A percentile compares a stretch with the other conserved stretches of the same genome.
These are phyloP conservation scores for Chrysoporthe puriensis DNA, from an alignment of 2,329 filamentous ascomycete species.

Conservation along the genomic window DNA sequence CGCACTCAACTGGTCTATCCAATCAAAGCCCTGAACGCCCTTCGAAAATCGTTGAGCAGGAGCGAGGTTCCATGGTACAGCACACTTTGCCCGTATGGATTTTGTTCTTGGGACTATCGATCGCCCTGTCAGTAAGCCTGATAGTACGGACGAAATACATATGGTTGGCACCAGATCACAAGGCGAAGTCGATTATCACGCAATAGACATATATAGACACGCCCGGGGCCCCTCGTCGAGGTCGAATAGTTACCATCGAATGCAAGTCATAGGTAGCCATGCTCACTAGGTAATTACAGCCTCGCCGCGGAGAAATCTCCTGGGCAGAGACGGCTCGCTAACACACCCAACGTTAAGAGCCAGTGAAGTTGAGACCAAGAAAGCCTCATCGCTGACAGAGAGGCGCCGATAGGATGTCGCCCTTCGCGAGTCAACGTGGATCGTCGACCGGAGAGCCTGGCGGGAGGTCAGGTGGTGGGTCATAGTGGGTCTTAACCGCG, in stretches of 20 bases:
- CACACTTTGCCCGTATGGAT: not conserved
- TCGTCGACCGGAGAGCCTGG: not conserved
- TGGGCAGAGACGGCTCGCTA: not conserved
- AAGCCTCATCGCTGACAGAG: not conserved
- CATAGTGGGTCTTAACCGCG: not conserved
- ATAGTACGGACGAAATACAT: not conserved
- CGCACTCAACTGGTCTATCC: not conserved
- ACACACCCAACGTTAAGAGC: not conserved
- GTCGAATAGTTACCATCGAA: not conserved
- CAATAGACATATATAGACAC: not conserved
- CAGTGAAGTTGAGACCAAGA: not conserved
- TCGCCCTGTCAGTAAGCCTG: not conserved
- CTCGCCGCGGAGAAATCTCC: not conserved
- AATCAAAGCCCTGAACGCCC: not conserved
- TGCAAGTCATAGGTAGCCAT: not conserved
- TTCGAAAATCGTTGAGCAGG: not conserved
- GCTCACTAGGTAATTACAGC: not conserved
- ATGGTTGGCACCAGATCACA: not conserved
- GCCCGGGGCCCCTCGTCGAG: not conserved
- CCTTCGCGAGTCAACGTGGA: not conserved
- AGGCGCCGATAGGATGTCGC: not conserved
- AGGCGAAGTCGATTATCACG: not conserved
- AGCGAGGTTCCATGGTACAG: not conserved
- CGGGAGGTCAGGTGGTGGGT: not conserved
- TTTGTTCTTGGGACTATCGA: not conserved